phyloP scores from a whole-genome alignment of 2,329 filamentous ascomycete species.

The Colletotrichum camelliae region DNA sequence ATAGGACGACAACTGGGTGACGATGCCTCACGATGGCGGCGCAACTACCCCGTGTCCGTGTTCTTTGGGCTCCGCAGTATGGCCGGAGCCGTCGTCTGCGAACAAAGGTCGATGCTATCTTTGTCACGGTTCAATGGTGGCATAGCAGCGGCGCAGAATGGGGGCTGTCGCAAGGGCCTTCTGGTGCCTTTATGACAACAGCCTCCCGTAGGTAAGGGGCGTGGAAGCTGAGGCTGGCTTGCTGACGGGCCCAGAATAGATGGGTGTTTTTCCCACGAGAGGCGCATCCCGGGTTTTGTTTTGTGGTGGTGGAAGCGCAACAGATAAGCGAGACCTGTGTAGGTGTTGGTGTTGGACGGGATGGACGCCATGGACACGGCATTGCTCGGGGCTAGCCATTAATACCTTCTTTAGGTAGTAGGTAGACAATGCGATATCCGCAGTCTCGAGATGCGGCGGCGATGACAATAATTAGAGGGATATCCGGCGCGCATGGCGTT shows the following conservation, averaged over 20 bases:
- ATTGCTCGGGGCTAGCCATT: neutral
- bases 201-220: neutral
- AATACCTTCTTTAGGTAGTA: neutral
- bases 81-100: conserved; percentile 1
- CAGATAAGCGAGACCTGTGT: neutral
- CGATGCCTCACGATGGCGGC: neutral
- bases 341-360: neutral
- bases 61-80: neutral
- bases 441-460: neutral
- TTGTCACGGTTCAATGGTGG: neutral
- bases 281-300: neutral
- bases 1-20: neutral
- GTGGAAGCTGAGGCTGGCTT: neutral
- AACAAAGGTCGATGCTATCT: conserved; percentile 5
- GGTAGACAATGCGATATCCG: neutral
- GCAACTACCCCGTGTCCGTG: neutral
- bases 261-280: neutral
- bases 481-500: neutral
- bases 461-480: neutral
- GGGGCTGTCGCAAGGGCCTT: neutral
- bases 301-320: neutral
- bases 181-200: neutral
- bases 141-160: neutral
- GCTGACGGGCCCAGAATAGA: conserved; percentile 7
- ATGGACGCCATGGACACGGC: neutral